Conservation (phyloP, 2,329 filamentous ascomycete genomes). For the Hypoxylon sp. region DNA sequence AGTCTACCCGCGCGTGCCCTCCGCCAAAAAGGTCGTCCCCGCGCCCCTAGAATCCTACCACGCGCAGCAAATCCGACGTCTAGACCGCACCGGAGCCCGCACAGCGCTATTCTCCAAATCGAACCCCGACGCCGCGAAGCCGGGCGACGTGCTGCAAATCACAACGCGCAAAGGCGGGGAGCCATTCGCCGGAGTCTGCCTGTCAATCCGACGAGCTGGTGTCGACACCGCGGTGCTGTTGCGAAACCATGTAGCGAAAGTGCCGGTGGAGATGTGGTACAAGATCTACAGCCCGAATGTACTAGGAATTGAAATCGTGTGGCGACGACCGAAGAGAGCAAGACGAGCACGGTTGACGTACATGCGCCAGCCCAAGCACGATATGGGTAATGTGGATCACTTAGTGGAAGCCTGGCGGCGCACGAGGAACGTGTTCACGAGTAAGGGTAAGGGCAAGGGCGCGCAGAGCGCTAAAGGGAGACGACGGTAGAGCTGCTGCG, state of each 20-base stretch:
- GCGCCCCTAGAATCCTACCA: constrained; percentile 78
- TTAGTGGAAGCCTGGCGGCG: constrained; percentile 74
- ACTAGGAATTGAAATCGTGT: constrained; percentile 91
- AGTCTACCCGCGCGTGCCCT: constrained; percentile 68
- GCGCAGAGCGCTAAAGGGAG: neutral
- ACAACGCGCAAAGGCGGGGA: constrained; percentile 81
- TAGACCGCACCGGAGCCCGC: constrained; percentile 88
- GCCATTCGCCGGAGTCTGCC: constrained; percentile 88
- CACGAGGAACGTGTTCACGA: constrained; percentile 57
- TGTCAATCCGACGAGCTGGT: constrained; percentile 88
- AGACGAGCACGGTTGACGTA: constrained; percentile 90
- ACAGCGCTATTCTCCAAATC: constrained; percentile 82
- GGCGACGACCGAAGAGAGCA: constrained; percentile 85
- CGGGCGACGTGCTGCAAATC: constrained; percentile 92
- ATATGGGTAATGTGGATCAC: constrained; percentile 86
- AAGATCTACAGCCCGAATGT: constrained; percentile 95
- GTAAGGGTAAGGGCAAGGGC: constrained; percentile 33
- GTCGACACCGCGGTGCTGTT: constrained; percentile 90
- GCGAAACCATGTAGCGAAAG: constrained; percentile 85
- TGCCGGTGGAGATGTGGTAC: constrained; percentile 97
- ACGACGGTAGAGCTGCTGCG: constrained; percentile 18
- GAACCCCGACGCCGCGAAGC: constrained; percentile 83
- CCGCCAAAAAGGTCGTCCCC: constrained; percentile 67
- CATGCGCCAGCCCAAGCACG: constrained; percentile 89
- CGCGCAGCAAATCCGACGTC: constrained; percentile 74